Conservation (phyloP, 1,284 basidiomycete species). For the Butyriboletus pseudospeciosus region DNA sequence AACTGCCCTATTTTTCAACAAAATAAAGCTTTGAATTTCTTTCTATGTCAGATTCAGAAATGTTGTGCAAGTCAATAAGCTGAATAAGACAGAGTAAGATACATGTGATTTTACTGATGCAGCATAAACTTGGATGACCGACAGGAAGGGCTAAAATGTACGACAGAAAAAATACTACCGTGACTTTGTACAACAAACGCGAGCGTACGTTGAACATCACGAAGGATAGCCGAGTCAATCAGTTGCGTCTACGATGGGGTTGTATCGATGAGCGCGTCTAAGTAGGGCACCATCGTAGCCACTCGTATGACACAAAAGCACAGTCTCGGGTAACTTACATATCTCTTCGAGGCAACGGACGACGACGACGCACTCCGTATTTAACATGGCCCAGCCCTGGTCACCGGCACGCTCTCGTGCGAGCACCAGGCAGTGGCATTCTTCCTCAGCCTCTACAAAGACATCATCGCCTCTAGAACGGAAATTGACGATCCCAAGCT, state of each 20-base stretch:
- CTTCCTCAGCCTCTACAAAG: not conserved
- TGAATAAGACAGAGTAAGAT: too few species aligned
- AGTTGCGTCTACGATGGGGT: not conserved
- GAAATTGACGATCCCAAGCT: slow-evolving; percentile 15
- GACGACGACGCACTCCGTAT: slow-evolving; percentile 20
- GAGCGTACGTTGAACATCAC: too few species aligned
- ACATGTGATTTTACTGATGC: too few species aligned
- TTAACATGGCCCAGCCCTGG: slow-evolving; percentile 15
- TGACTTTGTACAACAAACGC: too few species aligned
- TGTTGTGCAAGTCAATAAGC: too few species aligned
- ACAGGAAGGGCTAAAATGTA: too few species aligned
- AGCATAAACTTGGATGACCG: too few species aligned
- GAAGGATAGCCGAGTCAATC: not conserved
- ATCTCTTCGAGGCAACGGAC: slow-evolving; percentile 11
- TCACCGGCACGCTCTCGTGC: slow-evolving; percentile 6
- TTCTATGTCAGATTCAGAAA: too few species aligned
- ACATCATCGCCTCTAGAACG: not conserved
- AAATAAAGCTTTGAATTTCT: too few species aligned
- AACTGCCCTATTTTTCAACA: too few species aligned
- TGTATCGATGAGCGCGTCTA: slow-evolving; percentile 3
- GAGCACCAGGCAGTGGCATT: slow-evolving; percentile 16
- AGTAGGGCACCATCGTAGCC: not conserved
- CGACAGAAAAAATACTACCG: too few species aligned
- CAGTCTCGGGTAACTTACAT: not conserved
- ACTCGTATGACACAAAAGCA: slow-evolving; percentile 13